phyloP scores from a whole-genome alignment of 306 rosid genomes.

The Styphnolobium japonicum region DNA sequence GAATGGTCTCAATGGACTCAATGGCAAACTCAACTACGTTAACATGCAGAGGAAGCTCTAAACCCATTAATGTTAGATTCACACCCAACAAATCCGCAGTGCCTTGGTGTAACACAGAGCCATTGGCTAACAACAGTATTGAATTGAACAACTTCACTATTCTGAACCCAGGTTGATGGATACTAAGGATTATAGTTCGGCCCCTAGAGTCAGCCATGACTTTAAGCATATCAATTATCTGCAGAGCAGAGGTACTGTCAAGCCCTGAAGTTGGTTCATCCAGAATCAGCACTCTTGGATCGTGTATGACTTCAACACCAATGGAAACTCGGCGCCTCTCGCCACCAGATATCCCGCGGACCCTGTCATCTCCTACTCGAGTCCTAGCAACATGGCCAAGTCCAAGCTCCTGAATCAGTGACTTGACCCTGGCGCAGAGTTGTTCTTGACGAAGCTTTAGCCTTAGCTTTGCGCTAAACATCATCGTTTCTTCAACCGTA shows the following conservation, averaged over 20 bases:
- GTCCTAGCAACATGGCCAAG: conserved; percentile 50
- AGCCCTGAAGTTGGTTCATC: conserved; percentile 90
- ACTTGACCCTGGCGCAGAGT: conserved; percentile 48
- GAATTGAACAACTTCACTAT: conserved; percentile 65
- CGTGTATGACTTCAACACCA: conserved; percentile 78
- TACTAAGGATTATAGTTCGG: conserved; percentile 58
- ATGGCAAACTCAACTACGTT: conserved; percentile 73
- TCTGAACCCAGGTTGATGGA: conserved; percentile 80
- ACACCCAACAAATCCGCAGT: conserved; percentile 57
- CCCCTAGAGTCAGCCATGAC: conserved; percentile 66
- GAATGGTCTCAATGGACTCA: conserved; percentile 58
- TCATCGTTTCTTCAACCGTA: conserved; percentile 83
- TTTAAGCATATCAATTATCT: conserved; percentile 69
- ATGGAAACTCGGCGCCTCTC: conserved; percentile 73
- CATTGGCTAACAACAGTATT: conserved; percentile 55
- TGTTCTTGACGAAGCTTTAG: conserved; percentile 41
- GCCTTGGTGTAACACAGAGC: conserved; percentile 66
- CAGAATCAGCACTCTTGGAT: conserved; percentile 64
- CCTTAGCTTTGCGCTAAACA: conserved; percentile 69
- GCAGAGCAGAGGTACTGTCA: conserved; percentile 70
- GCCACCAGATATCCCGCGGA: conserved; percentile 75
- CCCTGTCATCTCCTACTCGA: conserved; percentile 63
- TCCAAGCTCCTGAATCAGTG: conserved; percentile 66
- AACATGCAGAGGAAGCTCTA: conserved; percentile 67
- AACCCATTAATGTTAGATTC: conserved; percentile 56